Base-by-base conservation (phyloP, 2,329 filamentous ascomycete genomes). In the Claviceps sp. region DNA sequence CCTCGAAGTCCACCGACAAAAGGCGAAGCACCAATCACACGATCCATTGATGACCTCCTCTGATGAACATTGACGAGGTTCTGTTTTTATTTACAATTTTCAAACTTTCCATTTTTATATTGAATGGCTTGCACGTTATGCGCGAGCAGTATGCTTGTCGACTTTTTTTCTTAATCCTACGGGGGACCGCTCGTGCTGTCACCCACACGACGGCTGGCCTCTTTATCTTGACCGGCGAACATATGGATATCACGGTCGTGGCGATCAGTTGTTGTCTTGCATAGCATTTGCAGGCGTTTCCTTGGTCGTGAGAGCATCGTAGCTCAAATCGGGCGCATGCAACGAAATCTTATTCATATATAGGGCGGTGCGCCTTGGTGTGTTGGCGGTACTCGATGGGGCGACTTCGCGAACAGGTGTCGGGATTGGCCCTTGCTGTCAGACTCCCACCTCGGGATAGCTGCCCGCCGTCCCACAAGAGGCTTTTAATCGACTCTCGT, bases 31-130 rank as follows among this genome's bases (percentile, higher is more conserved):
- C 84, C 86, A 3, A 89, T 91, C 55, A 80, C 82, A 50, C 75
- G 86, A 52, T 89, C 84, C 54, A 91, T 91, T 60, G 84, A 87
- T 64, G 85, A 89, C 61, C 73, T 89, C 50, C 71, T 90, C 66
- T 89, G 74, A 73, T 51, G 50, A 55, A 41, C 43, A n/a, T 48
- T 40, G 22, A 51, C 16, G 42, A 39, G 22, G 17, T 24, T 30
- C 19, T 26, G n/a, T 17, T 3, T 10, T 30, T 46, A 26, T 48
- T 7, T n/a, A 17, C 30, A 2, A 7, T 40, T 41, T 50, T 34
- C 22, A 17, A 14, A 26, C 30, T 41, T 17, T 17, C 7, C n/a
- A 4, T 4, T 14, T 10, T 41, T 43, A 2, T 22, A 5, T 24
- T 24, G 17, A 22, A 17, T 14, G 26, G 16, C n/a, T 22, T 24